Evolutionary conservation across 371 early-diverging fungal species (phyloP).

Genomic region (Mortierella polycephala): DNA sequence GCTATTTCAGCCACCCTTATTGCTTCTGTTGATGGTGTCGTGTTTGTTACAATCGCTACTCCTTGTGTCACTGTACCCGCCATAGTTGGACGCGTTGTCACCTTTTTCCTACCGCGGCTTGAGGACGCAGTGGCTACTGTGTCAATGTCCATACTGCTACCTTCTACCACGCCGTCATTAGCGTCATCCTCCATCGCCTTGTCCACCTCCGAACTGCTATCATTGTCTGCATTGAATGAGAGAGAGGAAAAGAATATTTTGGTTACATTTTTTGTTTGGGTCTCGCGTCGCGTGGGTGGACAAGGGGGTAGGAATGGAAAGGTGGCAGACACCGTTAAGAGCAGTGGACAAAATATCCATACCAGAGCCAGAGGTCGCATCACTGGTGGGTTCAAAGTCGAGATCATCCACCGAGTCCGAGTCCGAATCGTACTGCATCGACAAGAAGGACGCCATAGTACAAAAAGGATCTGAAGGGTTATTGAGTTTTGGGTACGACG

Average conservation of each 20-base stretch:
- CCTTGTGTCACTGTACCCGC: neutral
- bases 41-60: neutral
- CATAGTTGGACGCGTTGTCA: neutral
- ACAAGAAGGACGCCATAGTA: slow-evolving; percentile 43
- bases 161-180: neutral
- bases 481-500: neutral
- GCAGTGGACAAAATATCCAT: neutral
- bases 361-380: slow-evolving; percentile 19
- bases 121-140: neutral
- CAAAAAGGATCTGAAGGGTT: neutral
- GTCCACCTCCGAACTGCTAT: slow-evolving; percentile 19
- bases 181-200: slow-evolving; percentile 4
- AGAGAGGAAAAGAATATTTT: neutral
- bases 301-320: slow-evolving; percentile 1
- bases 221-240: slow-evolving; percentile 8
- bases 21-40: neutral
- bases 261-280: no score
- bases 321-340: neutral
- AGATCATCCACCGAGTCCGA: slow-evolving; percentile 54
- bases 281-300: neutral
- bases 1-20: neutral
- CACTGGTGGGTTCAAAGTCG: slow-evolving; percentile 51
- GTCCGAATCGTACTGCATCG: slow-evolving; percentile 53
- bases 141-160: neutral
- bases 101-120: slow-evolving; percentile 3